phyloP scores from a whole-genome alignment of 768 basidiomycete species.

The Royoungia palumana region DNA sequence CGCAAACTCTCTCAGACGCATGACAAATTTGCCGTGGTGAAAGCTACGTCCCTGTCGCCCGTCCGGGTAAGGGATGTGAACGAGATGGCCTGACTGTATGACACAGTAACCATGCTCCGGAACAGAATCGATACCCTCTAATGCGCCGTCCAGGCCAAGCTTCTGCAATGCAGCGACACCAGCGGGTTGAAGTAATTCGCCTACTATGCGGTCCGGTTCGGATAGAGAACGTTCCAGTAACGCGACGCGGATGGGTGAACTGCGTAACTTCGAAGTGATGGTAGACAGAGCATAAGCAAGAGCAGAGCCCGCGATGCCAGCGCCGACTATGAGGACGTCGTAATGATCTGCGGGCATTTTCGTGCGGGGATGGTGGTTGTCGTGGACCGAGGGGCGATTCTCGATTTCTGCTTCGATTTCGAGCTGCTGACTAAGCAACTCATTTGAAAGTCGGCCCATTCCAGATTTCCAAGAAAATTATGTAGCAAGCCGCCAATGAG shows the following conservation, averaged over 20 bases:
- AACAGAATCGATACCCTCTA: conserved; percentile 88
- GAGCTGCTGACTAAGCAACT: conserved; percentile 17
- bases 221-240: conserved; percentile 88
- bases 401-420: not conserved
- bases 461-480: no score
- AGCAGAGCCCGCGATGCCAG: conserved; percentile 84
- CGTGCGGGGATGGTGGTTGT: not conserved
- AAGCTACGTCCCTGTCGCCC: conserved; percentile 76
- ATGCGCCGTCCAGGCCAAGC: conserved; percentile 71
- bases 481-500: no score
- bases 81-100: conserved; percentile 53
- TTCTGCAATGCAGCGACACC: conserved; percentile 72
- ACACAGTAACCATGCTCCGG: conserved; percentile 86
- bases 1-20: conserved; percentile 69
- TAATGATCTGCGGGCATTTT: conserved; percentile 36
- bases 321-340: conserved; percentile 88
- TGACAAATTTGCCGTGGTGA: conserved; percentile 91
- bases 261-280: conserved; percentile 38
- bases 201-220: conserved; percentile 95
- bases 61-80: conserved; percentile 87
- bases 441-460: conserved; percentile 7
- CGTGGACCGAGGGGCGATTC: not conserved
- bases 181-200: conserved; percentile 93
- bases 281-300: conserved; percentile 83
- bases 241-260: conserved; percentile 67